Evolutionary conservation across 202 grass and related monocot species (phyloP), one percentile per base, ranked within the genome.

Genomic region (Musa balbisiana): DNA sequence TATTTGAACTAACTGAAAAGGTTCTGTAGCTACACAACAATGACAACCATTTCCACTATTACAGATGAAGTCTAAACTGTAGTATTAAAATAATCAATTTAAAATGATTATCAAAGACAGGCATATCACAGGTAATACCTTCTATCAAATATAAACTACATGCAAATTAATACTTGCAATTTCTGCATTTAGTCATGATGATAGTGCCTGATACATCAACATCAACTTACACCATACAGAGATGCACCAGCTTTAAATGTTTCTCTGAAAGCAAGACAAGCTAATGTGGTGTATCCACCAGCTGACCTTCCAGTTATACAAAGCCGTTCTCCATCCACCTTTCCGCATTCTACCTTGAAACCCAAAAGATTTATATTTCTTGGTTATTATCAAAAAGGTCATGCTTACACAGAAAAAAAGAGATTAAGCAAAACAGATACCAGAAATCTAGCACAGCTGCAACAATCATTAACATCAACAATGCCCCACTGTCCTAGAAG

Each of bases 161-260:
- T 5, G 33, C 33, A 43, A 43, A 43, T 43, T 43, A 43, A 43
- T 43, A 43, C 33, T 43, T 0, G 33, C 33, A 43, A 43, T 43
- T 5, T 43, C 33, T 5, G 33, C 8, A 59, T 19, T 8, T 72
- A 72, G 12, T 25, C 23, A 43, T 14, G 2, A 14, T 52, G 69
- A 21, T 64, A 81, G 79, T 64, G 52, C 74, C 54, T 72, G 52
- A 26, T 64, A 43, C 24, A 27, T 17, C 4, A 67, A 14, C 55
- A 64, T 53, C 24, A 83, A 84, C 91, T 89, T 98, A 98, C 94
- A 83, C 94, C 94, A 88, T 92, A 94, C 83, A 84, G 78, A 80
- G 94, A 98, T 86, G 91, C 91, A 73, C 94, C 94, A 20, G 91
- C 94, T 75, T 92, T 98, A 78, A 98, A 98, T 29, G 85, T 89